Evolutionary conservation across 2,329 filamentous ascomycete genomes (phyloP), one percentile per base, ranked within the genome.

Genomic region (Ascochyta viciae-villosae): DNA sequence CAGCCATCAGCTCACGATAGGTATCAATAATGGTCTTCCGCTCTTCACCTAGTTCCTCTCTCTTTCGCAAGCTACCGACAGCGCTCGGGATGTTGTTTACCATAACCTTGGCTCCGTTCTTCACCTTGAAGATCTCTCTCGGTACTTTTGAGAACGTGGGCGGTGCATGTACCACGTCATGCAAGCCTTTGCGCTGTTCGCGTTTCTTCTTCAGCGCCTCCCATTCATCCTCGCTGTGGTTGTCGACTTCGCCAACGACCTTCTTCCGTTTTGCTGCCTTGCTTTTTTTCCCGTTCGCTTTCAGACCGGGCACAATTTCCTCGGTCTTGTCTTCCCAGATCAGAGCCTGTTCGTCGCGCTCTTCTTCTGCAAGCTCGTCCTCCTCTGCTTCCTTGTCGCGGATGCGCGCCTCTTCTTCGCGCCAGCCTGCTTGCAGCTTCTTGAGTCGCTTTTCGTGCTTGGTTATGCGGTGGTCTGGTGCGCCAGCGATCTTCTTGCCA

Each of bases 401-500:
- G 81, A 82, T 76, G 52, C 76, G 73, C 19, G 72, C 78, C 29
- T 85, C 83, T 42, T 82, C 81, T 58, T 82, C 77, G 29, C 83
- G 80, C 85, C 86, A 88, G 22, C 83, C 79, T 8, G 76, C 75
- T 61, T 87, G 85, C 71, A 88, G 75, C 45, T 81, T 81, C 46
- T 83, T 81, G 57, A 97, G 88, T 63, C 89, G 88, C 73, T 87
- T 89, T 78, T 97, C 93, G 69, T 93, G 95, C 74, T 88, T 89
- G 6, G 93, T 97, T 47, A 76, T 63, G 8, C 86, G 83, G 60
- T 85, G 83, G 16, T 87, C 83, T 71, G 91, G 89, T 8, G 89
- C 69, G 0, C 89, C 86, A 31, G 85, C 76, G 6, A 87, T 83
- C 57, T 89, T 87, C 62, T 85, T 88, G 48, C 85, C 87, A 63